Base-by-base conservation (phyloP, 1,284 basidiomycete species). In the Pterulicium gracile region DNA sequence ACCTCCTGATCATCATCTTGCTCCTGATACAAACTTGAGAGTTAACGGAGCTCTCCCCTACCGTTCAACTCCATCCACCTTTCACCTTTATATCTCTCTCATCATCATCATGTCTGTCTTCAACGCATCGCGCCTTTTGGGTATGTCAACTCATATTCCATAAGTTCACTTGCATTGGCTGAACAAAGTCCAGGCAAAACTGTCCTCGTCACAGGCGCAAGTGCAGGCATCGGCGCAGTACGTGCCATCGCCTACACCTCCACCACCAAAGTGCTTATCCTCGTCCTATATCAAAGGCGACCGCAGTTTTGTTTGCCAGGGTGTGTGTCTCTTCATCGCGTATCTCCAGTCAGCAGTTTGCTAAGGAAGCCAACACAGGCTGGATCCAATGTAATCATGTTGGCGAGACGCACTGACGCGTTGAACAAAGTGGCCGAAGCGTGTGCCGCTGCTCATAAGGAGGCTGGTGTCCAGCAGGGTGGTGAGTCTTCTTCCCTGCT, bases 231-330 rank as follows among this genome's bases (percentile, higher is more conserved):
- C 50, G 80, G 80, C 41, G 70, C 75, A 54, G 78, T 78, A 52
- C 53, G 65, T 60, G 19, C 21, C 18, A 3, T 23, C 45, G n/a
- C 40, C 23, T 17, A 21, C 22, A 4, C 13, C 14, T 49, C 24
- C 12, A 42, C 21, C 18, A 14, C n/a, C 21, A 32, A 43, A 23
- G 21, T 43, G 20, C 44, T 44, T 41, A 53, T 15, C 14, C 42
- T 22, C 44, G 43, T 7, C 5, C 36, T 5, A 39, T 5, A 4
- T 17, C 15, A 24, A 59, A 88, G 81, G 88, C 88, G 1, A 86
- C 89, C 4, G 89, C 89, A 4, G 57, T 92, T 43, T 72, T 93
- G 40, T 92, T 92, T 52, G 88, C 89, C 24, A 88, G 80, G 70
- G 86, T 84, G 49, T n/a, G 3, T 46, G 51, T 32, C n/a, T n/a